Conservation (phyloP, 192 early-diverging fungal genomes). For the Dispira parvispora region DNA sequence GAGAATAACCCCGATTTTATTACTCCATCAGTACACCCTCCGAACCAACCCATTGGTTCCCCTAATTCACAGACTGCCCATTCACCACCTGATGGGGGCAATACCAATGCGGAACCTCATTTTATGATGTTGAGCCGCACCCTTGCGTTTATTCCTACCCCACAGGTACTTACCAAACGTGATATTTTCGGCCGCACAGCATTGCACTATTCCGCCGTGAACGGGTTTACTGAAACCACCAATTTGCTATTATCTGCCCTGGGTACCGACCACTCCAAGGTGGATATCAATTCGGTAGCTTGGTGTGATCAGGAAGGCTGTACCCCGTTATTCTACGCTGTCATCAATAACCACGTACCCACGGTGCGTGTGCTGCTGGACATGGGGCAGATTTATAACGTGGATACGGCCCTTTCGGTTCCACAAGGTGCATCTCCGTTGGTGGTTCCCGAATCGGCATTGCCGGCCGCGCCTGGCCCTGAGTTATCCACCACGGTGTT, state of each 20-base stretch:
- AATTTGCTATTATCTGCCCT: constrained; percentile 24
- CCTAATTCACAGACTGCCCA: neutral
- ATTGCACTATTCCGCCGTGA: constrained; percentile 42
- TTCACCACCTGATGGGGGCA: neutral
- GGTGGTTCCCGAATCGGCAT: no score
- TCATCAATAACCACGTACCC: constrained; percentile 29
- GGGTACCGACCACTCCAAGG: constrained; percentile 16
- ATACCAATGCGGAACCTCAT: constrained; percentile 23
- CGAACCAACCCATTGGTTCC: neutral
- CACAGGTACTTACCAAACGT: constrained; percentile 10
- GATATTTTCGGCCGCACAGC: constrained; percentile 43
- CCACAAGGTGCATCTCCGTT: constrained; percentile 16
- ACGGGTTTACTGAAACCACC: constrained; percentile 27
- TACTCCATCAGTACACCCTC: constrained; percentile 3
- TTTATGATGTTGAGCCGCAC: constrained; percentile 21
- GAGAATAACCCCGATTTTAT: neutral
- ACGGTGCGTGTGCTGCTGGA: constrained; percentile 33
- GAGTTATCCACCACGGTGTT: constrained; percentile 10
- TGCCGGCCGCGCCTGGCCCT: no score
- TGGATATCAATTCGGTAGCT: constrained; percentile 20
- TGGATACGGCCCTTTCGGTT: constrained; percentile 21
- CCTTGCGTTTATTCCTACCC: constrained; percentile 15
- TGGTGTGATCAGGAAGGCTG: constrained; percentile 55
- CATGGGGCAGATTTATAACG: constrained; percentile 28
- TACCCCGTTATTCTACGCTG: constrained; percentile 44